Evolutionary conservation across 2,329 filamentous ascomycete genomes (phyloP).

Genomic region (Epichloe gansuensis): DNA sequence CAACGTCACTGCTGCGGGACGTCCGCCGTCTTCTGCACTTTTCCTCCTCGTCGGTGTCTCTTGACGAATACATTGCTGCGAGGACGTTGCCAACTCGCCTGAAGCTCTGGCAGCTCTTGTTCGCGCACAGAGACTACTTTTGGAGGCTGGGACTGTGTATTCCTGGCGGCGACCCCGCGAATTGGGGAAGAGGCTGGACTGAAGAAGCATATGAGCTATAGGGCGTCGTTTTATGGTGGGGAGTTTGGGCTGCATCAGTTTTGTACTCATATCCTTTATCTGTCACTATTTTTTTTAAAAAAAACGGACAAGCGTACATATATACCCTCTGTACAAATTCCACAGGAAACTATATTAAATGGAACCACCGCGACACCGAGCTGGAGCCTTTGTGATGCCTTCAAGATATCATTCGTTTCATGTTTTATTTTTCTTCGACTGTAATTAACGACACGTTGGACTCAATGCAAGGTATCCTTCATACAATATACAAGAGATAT

Average conservation of each 20-base stretch:
- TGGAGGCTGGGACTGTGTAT: constrained; percentile 85
- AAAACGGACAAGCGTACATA: not conserved
- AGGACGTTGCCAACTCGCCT: constrained; percentile 46
- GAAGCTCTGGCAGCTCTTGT: constrained; percentile 84
- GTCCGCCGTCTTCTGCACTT: constrained; percentile 15
- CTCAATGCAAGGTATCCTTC: no score
- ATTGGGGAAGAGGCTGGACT: constrained; percentile 39
- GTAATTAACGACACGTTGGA: no score
- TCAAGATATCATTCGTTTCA: no score
- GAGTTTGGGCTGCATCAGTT: not conserved
- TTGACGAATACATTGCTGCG: constrained; percentile 10
- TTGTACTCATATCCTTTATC: not conserved
- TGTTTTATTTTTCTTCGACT: no score
- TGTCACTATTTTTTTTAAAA: not conserved
- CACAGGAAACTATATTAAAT: no score
- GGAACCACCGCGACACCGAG: no score
- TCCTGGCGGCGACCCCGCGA: constrained; percentile 59
- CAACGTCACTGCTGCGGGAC: constrained; percentile 20
- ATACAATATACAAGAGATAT: no score
- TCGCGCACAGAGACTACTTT: constrained; percentile 93
- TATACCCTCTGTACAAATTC: not conserved
- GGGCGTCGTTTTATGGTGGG: not conserved
- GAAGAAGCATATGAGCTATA: constrained; percentile 21
- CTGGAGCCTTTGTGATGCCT: no score
- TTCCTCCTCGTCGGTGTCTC: constrained; percentile 12